Evolutionary conservation across 2,329 filamentous ascomycete genomes (phyloP).

Genomic region (Pseudogymnoascus sp.): DNA sequence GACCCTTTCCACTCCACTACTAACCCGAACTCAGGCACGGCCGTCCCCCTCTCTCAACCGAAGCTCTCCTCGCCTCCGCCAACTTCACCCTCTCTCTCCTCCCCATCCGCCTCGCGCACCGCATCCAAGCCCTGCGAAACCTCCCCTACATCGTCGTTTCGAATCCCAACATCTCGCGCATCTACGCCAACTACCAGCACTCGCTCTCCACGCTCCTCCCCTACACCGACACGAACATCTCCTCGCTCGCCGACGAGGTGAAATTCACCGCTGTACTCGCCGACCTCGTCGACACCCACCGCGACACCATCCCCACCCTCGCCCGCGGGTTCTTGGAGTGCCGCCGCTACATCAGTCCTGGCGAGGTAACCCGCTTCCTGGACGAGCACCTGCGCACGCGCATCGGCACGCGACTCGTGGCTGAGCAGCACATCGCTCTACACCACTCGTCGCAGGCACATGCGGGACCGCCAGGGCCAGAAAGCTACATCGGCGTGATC

Average conservation of each 20-base stretch:
- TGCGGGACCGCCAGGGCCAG: conserved; percentile 42
- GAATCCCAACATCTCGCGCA: conserved; percentile 89
- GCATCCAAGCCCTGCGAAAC: conserved; percentile 86
- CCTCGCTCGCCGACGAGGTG: conserved; percentile 76
- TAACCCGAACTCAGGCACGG: conserved; percentile 47
- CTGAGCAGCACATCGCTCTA: conserved; percentile 91
- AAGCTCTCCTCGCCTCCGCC: conserved; percentile 77
- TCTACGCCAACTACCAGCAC: conserved; percentile 94
- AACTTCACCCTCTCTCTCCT: conserved; percentile 93
- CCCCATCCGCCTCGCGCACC: conserved; percentile 83
- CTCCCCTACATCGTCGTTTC: conserved; percentile 96
- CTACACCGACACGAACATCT: conserved; percentile 66
- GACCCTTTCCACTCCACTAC: conserved; percentile 7
- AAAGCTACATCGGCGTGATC: conserved; percentile 86
- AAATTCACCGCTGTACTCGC: conserved; percentile 87
- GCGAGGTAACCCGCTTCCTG: conserved; percentile 81
- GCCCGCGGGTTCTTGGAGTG: conserved; percentile 91
- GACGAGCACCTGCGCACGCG: conserved; percentile 89
- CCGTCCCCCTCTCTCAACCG: conserved; percentile 71
- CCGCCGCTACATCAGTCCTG: conserved; percentile 74
- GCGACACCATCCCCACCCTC: conserved; percentile 87
- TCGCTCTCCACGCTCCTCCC: conserved; percentile 84
- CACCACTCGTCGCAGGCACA: conserved; percentile 70
- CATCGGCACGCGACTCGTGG: conserved; percentile 88
- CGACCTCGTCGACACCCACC: conserved; percentile 89